Evolutionary conservation across 345 rosid genomes (phyloP).

Genomic region (Reutealis trisperma): DNA sequence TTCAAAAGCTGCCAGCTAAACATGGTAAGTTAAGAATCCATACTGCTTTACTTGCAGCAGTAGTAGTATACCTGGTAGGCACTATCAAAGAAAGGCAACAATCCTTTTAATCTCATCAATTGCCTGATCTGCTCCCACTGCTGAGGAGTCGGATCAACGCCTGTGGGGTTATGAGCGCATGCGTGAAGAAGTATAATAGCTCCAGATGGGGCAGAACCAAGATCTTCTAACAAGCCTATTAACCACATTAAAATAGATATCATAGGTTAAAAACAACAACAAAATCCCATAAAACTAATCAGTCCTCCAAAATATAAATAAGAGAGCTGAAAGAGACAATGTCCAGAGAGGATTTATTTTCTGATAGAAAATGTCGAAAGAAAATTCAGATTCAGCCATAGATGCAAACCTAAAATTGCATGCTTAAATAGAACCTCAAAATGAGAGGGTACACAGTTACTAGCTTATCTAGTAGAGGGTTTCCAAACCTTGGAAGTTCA

Average conservation of each 20-base stretch:
- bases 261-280: not conserved
- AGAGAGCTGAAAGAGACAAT: not conserved
- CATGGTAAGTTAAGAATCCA: not conserved
- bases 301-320: not conserved
- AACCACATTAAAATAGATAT: not conserved
- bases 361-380: too few species aligned
- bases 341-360: not conserved
- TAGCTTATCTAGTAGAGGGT: not conserved
- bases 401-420: not conserved
- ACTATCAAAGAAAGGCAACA: constrained; percentile 24
- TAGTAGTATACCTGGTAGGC: constrained; percentile 21
- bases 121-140: constrained; percentile 29
- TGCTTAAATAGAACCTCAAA: not conserved
- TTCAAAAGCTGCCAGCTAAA: not conserved
- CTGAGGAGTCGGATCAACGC: constrained; percentile 73
- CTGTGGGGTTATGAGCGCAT: constrained; percentile 98
- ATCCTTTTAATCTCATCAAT: constrained; percentile 21
- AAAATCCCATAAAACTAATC: not conserved
- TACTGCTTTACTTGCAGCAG: not conserved
- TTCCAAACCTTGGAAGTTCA: constrained; percentile 65
- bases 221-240: constrained; percentile 79
- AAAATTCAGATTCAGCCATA: not conserved
- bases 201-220: constrained; percentile 85
- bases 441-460: not conserved
- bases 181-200: constrained; percentile 93